Conservation (phyloP, 345 rosid genomes). For the Acer yangbiense region DNA sequence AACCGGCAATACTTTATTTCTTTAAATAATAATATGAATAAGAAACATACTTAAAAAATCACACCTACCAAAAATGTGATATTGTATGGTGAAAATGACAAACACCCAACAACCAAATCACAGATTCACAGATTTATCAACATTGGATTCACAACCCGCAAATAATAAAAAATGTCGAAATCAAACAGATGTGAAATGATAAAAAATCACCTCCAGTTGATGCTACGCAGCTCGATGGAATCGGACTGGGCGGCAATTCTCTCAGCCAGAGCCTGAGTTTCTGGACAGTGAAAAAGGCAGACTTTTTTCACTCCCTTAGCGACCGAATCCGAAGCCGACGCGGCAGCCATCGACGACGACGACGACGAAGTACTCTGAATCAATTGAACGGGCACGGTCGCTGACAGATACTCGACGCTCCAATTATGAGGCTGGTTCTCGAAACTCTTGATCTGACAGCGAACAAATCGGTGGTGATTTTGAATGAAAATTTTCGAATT, state of each 20-base stretch:
- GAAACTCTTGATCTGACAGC: slow-evolving; percentile 57
- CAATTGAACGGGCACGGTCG: slow-evolving; percentile 45
- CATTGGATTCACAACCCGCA: neutral
- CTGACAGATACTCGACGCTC: slow-evolving; percentile 53
- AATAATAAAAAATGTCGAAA: neutral
- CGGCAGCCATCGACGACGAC: slow-evolving; percentile 53
- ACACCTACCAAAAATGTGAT: neutral
- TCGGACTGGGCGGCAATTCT: slow-evolving; percentile 71
- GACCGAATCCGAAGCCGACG: slow-evolving; percentile 47
- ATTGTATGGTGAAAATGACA: neutral
- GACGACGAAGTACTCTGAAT: slow-evolving; percentile 42
- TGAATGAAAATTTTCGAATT: neutral
- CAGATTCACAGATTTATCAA: neutral
- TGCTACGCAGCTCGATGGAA: slow-evolving; percentile 78
- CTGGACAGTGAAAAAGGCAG: slow-evolving; percentile 74
- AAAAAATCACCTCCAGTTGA: slow-evolving; percentile 71
- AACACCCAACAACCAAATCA: neutral
- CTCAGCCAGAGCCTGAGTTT: slow-evolving; percentile 82
- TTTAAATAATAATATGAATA: neutral
- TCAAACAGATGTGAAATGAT: neutral
- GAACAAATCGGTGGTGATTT: slow-evolving; percentile 5
- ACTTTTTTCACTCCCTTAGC: slow-evolving; percentile 59
- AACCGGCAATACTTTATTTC: neutral
- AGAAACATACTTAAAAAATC: neutral
- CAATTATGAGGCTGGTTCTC: slow-evolving; percentile 52